phyloP scores from a whole-genome alignment of 805 yeast species.

The Metschnikowia dekortorum region DNA sequence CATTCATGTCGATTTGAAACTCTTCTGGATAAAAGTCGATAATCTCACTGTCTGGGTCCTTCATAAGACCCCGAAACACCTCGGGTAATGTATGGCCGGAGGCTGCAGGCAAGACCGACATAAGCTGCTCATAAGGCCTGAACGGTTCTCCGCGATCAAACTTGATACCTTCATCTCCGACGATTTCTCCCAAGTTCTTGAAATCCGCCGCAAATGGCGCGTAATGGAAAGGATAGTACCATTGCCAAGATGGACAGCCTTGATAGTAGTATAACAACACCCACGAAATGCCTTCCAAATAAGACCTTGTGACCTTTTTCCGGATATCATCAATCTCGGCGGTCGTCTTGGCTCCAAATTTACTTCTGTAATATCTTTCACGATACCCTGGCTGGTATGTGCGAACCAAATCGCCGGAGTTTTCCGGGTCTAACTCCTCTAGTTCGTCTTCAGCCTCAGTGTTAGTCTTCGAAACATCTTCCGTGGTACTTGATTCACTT shows the following conservation, averaged over 20 bases:
- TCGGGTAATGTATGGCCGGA: conserved; percentile 83
- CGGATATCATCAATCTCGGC: conserved; percentile 53
- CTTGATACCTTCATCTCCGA: conserved; percentile 42
- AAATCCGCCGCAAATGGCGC: conserved; percentile 97
- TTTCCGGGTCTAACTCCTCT: conserved; percentile 29
- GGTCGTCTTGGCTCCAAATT: conserved; percentile 56
- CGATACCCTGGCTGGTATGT: conserved; percentile 86
- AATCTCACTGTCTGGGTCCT: conserved; percentile 71
- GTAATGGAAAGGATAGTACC: conserved; percentile 96
- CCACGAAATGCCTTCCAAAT: conserved; percentile 97
- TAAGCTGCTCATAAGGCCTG: conserved; percentile 85
- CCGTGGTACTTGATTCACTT: neutral
- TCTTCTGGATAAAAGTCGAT: conserved; percentile 88
- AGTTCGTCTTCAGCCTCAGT: conserved; percentile 7
- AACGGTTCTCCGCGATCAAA: conserved; percentile 76
- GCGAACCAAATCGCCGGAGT: conserved; percentile 44
- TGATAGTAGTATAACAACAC: conserved; percentile 88
- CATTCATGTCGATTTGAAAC: conserved; percentile 91
- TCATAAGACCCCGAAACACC: conserved; percentile 78
- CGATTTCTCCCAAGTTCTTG: conserved; percentile 45
- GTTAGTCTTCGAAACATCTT: conserved; percentile 27
- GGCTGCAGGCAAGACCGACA: conserved; percentile 94
- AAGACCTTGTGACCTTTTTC: conserved; percentile 60
- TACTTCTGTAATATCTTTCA: conserved; percentile 71
- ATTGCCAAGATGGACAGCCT: conserved; percentile 97